Percentiles rank a stretch among this genome's conserved stretches.
These are phyloP conservation scores for Tubosaeta sp. DNA, from an alignment of 768 basidiomycete species.

Conservation along the genomic window DNA sequence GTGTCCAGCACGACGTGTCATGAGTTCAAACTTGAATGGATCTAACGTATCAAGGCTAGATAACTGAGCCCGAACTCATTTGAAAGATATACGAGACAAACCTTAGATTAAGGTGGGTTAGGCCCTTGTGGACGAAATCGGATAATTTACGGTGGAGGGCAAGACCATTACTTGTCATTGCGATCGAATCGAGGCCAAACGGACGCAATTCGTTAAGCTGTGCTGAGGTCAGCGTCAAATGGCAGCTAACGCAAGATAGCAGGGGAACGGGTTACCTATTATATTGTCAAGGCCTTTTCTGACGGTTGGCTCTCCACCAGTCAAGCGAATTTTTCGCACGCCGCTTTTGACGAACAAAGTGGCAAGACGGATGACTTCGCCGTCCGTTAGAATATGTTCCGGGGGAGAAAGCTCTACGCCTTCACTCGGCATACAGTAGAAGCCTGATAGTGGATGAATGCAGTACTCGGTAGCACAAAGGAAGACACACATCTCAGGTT, in stretches of 20 bases:
- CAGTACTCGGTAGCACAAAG: background rate
- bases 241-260: background rate
- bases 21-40: conserved; percentile 82
- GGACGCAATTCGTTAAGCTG: conserved; percentile 57
- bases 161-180: conserved; percentile 84
- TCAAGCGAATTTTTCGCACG: conserved; percentile 82
- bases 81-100: conserved; percentile 19
- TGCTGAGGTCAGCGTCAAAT: conserved; percentile 35
- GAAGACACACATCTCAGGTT: conserved; percentile 70
- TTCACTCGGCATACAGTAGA: conserved; percentile 88
- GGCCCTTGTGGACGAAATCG: conserved; percentile 59
- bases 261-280: conserved; percentile 45
- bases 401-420: conserved; percentile 73
- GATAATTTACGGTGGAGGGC: conserved; percentile 71
- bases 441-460: conserved; percentile 45
- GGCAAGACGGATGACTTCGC: conserved; percentile 71
- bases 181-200: conserved; percentile 67
- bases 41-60: conserved; percentile 78
- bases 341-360: conserved; percentile 76
- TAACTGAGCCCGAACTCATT: conserved; percentile 3
- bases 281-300: conserved; percentile 70
- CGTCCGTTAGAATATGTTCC: conserved; percentile 65
- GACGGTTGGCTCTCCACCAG: conserved; percentile 86
- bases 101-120: conserved; percentile 75
- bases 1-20: conserved; percentile 76